Conservation (phyloP, 129 eudicot genomes). For the Sambucus nigra region DNA sequence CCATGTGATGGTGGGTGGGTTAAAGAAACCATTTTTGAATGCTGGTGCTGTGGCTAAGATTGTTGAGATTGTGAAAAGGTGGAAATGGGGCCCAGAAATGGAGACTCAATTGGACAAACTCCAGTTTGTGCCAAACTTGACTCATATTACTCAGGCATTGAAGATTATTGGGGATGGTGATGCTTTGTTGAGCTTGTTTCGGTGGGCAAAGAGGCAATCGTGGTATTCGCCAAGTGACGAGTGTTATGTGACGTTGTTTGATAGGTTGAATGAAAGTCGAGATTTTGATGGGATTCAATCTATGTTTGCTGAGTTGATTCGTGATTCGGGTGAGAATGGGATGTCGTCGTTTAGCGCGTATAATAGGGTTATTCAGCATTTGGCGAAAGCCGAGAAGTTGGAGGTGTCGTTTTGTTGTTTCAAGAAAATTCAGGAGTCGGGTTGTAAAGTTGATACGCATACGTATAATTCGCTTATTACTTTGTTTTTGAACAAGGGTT, state of each 20-base stretch:
- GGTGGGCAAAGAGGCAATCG: constrained; percentile 80
- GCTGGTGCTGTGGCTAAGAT: constrained; percentile 82
- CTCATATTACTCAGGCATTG: constrained; percentile 65
- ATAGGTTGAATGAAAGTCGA: constrained; percentile 58
- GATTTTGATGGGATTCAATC: constrained; percentile 77
- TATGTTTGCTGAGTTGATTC: constrained; percentile 69
- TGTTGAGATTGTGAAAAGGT: constrained; percentile 84
- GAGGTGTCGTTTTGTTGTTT: constrained; percentile 90
- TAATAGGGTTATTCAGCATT: constrained; percentile 66
- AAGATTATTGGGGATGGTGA: constrained; percentile 54
- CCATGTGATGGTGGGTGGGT: constrained; percentile 82
- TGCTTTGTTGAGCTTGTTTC: constrained; percentile 56
- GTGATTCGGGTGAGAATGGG: constrained; percentile 34
- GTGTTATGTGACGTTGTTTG: constrained; percentile 57
- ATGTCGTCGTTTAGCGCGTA: constrained; percentile 33
- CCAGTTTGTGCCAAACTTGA: constrained; percentile 83
- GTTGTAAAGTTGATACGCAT: constrained; percentile 51
- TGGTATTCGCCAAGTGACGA: constrained; percentile 76
- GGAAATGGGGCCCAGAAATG: constrained; percentile 99
- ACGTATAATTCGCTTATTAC: constrained; percentile 69
- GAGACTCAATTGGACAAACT: constrained; percentile 83
- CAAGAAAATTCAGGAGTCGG: constrained; percentile 73
- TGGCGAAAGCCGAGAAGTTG: constrained; percentile 83
- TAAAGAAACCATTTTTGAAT: constrained; percentile 70
- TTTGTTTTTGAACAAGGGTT: constrained; percentile 71